These are phyloP conservation scores for Aspergillus novofumigatus DNA, from an alignment of 2,329 filamentous ascomycete species.

Conservation along the genomic window DNA sequence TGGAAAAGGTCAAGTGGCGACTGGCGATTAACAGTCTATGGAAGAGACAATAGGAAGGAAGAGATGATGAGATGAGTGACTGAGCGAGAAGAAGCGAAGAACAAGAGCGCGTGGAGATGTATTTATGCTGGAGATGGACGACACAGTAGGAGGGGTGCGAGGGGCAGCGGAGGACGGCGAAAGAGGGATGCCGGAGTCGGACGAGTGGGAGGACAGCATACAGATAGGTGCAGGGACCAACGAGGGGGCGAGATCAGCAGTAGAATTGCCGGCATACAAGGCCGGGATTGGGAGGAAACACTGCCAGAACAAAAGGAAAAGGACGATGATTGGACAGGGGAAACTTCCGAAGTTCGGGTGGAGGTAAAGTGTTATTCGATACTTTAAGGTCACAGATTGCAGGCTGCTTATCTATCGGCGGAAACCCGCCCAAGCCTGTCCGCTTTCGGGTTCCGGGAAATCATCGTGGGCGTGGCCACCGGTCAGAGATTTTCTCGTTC, in stretches of 20 bases:
- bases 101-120: slow-evolving; percentile 16
- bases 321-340: slow-evolving; percentile 11
- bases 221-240: not conserved
- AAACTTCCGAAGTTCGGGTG: slow-evolving; percentile 32
- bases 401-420: slow-evolving; percentile 27
- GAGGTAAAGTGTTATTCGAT: slow-evolving; percentile 28
- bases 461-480: slow-evolving; percentile 3
- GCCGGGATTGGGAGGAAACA: slow-evolving; percentile 5
- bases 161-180: slow-evolving; percentile 9
- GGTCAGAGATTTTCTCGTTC: not conserved
- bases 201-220: slow-evolving; percentile 19
- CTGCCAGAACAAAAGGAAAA: slow-evolving; percentile 10
- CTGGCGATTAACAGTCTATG: not conserved
- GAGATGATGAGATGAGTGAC: slow-evolving; percentile 3
- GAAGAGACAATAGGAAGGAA: slow-evolving; percentile 10
- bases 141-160: slow-evolving; percentile 6
- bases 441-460: slow-evolving; percentile 15
- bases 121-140: slow-evolving; percentile 39
- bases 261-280: slow-evolving; percentile 7
- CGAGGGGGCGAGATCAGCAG: slow-evolving; percentile 2
- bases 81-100: slow-evolving; percentile 8
- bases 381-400: slow-evolving; percentile 33
- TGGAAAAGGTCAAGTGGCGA: slow-evolving; percentile 4
- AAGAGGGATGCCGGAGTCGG: slow-evolving; percentile 29
- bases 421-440: slow-evolving; percentile 12